Percentiles rank a stretch among this genome's conserved stretches.
Evolutionary conservation across 2,329 filamentous ascomycete genomes (phyloP).

Genomic region (Atkinsonella hypoxylon): DNA sequence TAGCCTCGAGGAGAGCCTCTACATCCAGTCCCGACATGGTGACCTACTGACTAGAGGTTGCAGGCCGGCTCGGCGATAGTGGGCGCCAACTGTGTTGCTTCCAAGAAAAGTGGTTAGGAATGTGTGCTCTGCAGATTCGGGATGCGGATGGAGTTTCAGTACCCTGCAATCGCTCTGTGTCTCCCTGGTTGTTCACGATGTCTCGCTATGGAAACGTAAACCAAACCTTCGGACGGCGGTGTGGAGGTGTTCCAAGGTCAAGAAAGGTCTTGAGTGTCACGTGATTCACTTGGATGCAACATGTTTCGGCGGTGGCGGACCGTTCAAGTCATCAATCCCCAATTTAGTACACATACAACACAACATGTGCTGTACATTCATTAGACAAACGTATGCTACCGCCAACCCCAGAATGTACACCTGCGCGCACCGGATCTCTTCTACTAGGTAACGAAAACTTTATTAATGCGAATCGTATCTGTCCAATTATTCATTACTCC

Average conservation of each 20-base stretch:
- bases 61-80: not conserved
- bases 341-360: too few relatives aligned
- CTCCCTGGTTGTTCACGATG: not conserved
- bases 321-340: not conserved
- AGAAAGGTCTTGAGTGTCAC: not conserved
- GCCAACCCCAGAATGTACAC: too few relatives aligned
- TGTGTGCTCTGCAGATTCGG: not conserved
- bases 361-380: too few relatives aligned
- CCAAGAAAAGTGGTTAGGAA: not conserved
- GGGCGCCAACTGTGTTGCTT: not conserved
- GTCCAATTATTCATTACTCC: not conserved
- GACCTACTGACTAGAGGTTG: constrained; percentile 8
- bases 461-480: not conserved
- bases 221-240: not conserved
- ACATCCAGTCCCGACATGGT: constrained; percentile 54
- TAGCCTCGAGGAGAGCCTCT: constrained; percentile 81
- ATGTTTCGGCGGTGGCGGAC: not conserved
- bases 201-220: not conserved
- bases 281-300: not conserved
- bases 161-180: not conserved
- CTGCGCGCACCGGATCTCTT: too few relatives aligned
- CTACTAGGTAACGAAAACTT: too few relatives aligned
- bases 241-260: not conserved
- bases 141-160: not conserved
- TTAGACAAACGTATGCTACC: too few relatives aligned